These are phyloP conservation scores for Echinosophora koreensis DNA, from an alignment of 306 rosid genomes.

Conservation along the genomic window DNA sequence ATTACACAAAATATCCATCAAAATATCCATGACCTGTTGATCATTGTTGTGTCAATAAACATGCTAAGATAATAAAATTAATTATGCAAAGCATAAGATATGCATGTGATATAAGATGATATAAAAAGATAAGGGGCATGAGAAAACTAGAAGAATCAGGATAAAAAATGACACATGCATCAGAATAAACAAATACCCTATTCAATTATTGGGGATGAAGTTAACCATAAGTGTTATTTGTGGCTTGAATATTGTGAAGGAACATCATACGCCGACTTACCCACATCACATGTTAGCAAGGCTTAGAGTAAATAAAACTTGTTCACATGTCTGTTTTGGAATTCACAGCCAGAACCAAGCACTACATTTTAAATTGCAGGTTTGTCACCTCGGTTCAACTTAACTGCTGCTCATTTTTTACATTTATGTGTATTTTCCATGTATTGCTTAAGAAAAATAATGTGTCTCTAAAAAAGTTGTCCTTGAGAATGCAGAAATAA, in stretches of 20 bases:
- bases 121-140: slow-evolving; percentile 25
- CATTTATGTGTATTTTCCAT: neutral
- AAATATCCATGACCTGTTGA: slow-evolving; percentile 24
- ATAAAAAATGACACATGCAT: slow-evolving; percentile 5
- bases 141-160: slow-evolving; percentile 28
- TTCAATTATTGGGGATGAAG: neutral
- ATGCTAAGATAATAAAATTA: slow-evolving; percentile 20
- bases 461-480: neutral
- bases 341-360: slow-evolving; percentile 19
- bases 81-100: slow-evolving; percentile 40
- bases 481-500: slow-evolving; percentile 17
- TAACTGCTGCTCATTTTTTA: neutral
- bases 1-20: slow-evolving; percentile 10
- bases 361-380: slow-evolving; percentile 13
- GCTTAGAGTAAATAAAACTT: neutral
- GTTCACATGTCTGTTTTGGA: neutral
- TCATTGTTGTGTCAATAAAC: slow-evolving; percentile 22
- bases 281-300: slow-evolving; percentile 6
- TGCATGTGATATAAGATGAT: neutral
- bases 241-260: slow-evolving; percentile 20
- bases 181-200: slow-evolving; percentile 9
- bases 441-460: slow-evolving; percentile 7
- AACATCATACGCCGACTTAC: slow-evolving; percentile 21
- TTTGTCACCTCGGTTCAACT: slow-evolving; percentile 6
- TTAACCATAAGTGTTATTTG: slow-evolving; percentile 19